phyloP scores from a whole-genome alignment of 1,284 basidiomycete species.

The Thelephora terrestris region DNA sequence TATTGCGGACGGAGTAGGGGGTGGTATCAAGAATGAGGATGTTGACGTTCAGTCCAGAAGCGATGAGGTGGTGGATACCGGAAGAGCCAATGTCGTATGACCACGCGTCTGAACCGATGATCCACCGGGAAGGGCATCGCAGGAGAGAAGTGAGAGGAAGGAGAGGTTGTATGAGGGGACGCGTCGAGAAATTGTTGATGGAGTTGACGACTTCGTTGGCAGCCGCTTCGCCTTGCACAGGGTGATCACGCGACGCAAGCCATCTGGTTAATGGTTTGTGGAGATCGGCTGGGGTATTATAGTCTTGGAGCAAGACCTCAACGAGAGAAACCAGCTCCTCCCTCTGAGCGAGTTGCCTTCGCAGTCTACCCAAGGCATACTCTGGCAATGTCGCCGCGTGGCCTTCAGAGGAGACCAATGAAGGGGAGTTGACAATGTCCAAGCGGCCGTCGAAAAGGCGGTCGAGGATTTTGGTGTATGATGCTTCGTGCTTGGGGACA shows the following conservation, averaged over 20 bases:
- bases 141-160: conserved; percentile 56
- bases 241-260: conserved; percentile 60
- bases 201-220: conserved; percentile 49
- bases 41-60: conserved; percentile 88
- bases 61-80: conserved; percentile 89
- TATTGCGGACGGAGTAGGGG: conserved; percentile 74
- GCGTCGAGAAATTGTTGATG: conserved; percentile 32
- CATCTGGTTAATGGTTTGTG: conserved; percentile 69
- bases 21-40: conserved; percentile 92
- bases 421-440: conserved; percentile 79
- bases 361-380: conserved; percentile 87
- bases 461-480: conserved; percentile 84
- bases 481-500: conserved; percentile 81
- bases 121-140: conserved; percentile 75
- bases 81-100: conserved; percentile 95
- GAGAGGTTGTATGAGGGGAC: conserved; percentile 40
- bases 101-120: conserved; percentile 97
- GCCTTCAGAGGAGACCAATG: conserved; percentile 59
- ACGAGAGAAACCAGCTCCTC: conserved; percentile 53
- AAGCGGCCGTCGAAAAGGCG: conserved; percentile 80
- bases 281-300: conserved; percentile 42
- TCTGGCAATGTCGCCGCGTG: conserved; percentile 79
- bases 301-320: conserved; percentile 45
- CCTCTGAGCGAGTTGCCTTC: conserved; percentile 70
- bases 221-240: conserved; percentile 45